These are phyloP conservation scores for Tuber brumale DNA, from an alignment of 495 filamentous ascomycete species.

Conservation along the genomic window DNA sequence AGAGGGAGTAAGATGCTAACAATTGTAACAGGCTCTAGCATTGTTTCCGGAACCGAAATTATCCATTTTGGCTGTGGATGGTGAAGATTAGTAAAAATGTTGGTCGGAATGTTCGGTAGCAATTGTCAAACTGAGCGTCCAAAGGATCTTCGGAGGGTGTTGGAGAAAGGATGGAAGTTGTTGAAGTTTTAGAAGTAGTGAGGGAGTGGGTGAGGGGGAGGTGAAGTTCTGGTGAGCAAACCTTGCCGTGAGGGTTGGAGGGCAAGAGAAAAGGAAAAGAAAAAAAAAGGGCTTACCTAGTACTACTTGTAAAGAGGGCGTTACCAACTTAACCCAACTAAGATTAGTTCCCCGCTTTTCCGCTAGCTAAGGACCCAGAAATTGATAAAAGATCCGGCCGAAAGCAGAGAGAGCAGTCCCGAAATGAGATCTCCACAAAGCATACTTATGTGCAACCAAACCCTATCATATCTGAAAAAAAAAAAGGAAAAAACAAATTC, in stretches of 20 bases:
- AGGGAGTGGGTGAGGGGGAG: constrained; percentile 31
- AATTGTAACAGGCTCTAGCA: constrained; percentile 69
- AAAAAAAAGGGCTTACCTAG: constrained; percentile 23
- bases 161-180: constrained; percentile 24
- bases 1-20: constrained; percentile 48
- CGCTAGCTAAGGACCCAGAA: neutral
- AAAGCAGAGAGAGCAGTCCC: constrained; percentile 33
- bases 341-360: constrained; percentile 2
- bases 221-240: constrained; percentile 40
- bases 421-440: constrained; percentile 25
- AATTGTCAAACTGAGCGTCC: constrained; percentile 3
- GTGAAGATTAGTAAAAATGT: constrained; percentile 4
- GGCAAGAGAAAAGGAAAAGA: constrained; percentile 29
- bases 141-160: constrained; percentile 9
- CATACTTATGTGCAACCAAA: neutral
- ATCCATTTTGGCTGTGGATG: constrained; percentile 46
- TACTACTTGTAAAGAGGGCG: constrained; percentile 21
- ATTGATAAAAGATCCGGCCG: constrained; percentile 9
- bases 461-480: neutral
- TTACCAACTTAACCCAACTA: neutral
- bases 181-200: constrained; percentile 13
- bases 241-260: constrained; percentile 33
- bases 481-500: neutral
- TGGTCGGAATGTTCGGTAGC: neutral
- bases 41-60: constrained; percentile 41